Evolutionary conservation across 306 rosid genomes (phyloP).

Genomic region (Citrullus amarus): DNA sequence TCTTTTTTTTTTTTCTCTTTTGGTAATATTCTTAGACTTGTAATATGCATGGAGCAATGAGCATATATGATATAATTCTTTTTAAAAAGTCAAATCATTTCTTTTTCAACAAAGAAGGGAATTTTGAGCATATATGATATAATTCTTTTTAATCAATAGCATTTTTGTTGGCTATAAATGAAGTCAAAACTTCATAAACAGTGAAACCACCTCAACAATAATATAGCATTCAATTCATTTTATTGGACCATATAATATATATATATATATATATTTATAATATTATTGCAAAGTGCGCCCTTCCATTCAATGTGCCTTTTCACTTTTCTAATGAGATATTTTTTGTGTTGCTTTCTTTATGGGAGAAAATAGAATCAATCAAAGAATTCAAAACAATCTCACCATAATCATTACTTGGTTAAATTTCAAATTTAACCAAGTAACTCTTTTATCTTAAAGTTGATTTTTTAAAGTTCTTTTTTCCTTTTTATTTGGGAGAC

Average conservation of each 20-base stretch:
- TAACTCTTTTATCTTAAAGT: too few relatives aligned
- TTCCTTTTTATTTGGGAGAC: too few relatives aligned
- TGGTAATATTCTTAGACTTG: background rate
- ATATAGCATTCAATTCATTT: background rate
- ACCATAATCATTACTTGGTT: too few relatives aligned
- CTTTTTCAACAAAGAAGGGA: background rate
- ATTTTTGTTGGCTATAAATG: conserved; percentile 1
- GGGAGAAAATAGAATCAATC: too few relatives aligned
- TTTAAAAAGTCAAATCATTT: background rate
- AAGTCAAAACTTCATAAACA: conserved; percentile 2
- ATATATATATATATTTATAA: background rate
- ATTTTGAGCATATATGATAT: too few relatives aligned
- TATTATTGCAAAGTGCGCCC: background rate
- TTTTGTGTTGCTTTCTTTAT: too few relatives aligned
- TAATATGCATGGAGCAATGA: background rate
- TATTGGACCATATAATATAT: background rate
- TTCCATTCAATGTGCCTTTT: background rate
- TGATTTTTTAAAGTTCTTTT: too few relatives aligned
- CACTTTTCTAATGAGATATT: background rate
- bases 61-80: background rate
- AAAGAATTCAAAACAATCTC: too few relatives aligned
- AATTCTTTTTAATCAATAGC: too few relatives aligned
- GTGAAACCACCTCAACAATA: background rate
- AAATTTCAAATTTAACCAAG: too few relatives aligned
- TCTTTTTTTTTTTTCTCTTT: background rate